Base-by-base conservation (phyloP, 331 rosid species). In the Ulmus americana region DNA sequence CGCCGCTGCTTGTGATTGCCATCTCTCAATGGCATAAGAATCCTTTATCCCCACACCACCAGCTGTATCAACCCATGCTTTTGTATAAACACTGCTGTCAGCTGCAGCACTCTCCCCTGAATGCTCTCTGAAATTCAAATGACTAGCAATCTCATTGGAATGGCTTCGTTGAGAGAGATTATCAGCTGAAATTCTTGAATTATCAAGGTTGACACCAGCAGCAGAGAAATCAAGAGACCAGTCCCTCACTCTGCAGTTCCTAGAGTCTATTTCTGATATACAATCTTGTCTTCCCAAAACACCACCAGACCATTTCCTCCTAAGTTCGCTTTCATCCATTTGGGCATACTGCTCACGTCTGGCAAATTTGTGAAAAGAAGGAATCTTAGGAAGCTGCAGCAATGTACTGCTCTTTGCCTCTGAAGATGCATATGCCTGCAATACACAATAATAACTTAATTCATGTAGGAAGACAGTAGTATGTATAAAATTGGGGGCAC, bases 1-100 rank as follows among this genome's bases (percentile, higher is more conserved):
- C 43, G 88, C 99, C 58, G 96, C 99, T 67, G 99, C 95, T 81
- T 94, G 97, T 63, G 96, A 84, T 76, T 88, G 97, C 99, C 99
- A 94, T 81, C 96, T 94, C 79, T 94, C 99, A 69, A 94, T 94
- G 55, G 95, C 99, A 71, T 84, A 87, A 78, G 79, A 79, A 72
- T 90, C 99, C 80, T 90, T 90, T 72, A 87, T 75, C 60, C 89
- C 97, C 44, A 46, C 96, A 61, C 86, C 87, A 60, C 90, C 91
- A 73, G 86, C 83, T 59, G 97, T 70, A 83, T 94, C 99, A 79
- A 94, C 92, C 99, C 99, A 94, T 52, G 99, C 99, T 76, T 90
- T 94, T 45, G 99, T 94, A 77, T 85, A 90, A 53, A 90, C 58
- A 71, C 85, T 90, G 76, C 96, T 85, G 84, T 94, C 97, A 45